Evolutionary conservation across 257 asterid species (phyloP).

Genomic region (Gentiana dahurica): DNA sequence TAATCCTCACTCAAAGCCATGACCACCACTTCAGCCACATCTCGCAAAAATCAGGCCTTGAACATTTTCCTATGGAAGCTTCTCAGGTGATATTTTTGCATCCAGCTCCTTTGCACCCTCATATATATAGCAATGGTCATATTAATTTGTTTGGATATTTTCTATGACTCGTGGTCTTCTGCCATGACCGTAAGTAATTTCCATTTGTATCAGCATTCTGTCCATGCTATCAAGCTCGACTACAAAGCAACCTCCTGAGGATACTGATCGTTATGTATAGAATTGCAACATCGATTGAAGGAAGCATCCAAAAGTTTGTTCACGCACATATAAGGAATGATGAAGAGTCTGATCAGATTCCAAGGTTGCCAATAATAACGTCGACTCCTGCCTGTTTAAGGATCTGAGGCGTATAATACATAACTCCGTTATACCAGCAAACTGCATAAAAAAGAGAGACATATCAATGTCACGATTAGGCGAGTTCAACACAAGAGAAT

Average conservation of each 20-base stretch:
- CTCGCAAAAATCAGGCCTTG: conserved; percentile 22
- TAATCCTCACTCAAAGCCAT: conserved; percentile 13
- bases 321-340: conserved; percentile 67
- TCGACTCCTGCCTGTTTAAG: conserved; percentile 87
- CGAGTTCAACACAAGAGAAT: neutral
- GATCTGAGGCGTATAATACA: conserved; percentile 94
- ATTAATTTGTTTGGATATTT: conserved; percentile 48
- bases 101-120: conserved; percentile 32
- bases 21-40: conserved; percentile 30
- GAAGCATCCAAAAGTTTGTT: conserved; percentile 59
- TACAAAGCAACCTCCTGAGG: conserved; percentile 91
- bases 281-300: conserved; percentile 88
- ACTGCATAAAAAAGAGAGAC: conserved; percentile 30
- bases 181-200: conserved; percentile 88
- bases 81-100: conserved; percentile 34
- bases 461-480: neutral
- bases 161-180: conserved; percentile 98
- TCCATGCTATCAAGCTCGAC: conserved; percentile 97
- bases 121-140: conserved; percentile 31
- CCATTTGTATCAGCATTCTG: conserved; percentile 93
- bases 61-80: conserved; percentile 49
- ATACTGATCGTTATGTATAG: conserved; percentile 89
- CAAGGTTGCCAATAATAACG: conserved; percentile 75
- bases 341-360: conserved; percentile 60
- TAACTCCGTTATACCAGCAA: conserved; percentile 87